Percentiles rank a stretch among this genome's conserved stretches.
These are phyloP conservation scores for Aspergillus uvarum DNA, from an alignment of 2,329 filamentous ascomycete species.

Conservation along the genomic window DNA sequence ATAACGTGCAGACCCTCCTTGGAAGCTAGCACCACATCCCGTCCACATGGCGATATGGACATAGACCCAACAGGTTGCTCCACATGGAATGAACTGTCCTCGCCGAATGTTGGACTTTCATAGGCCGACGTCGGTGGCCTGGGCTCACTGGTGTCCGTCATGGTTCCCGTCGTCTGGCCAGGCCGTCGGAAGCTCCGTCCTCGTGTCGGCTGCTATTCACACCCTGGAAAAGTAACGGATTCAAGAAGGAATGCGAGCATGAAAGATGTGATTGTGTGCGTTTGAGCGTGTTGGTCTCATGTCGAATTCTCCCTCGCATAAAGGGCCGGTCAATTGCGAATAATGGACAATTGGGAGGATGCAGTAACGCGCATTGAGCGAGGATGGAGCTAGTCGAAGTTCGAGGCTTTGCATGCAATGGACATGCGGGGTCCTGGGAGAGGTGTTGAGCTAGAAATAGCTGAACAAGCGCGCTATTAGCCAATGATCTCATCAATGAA, in stretches of 20 bases:
- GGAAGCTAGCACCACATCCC: slow-evolving; percentile 87
- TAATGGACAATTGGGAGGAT: neutral
- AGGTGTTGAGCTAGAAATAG: neutral
- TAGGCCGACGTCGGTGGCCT: slow-evolving; percentile 58
- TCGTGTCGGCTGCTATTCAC: slow-evolving; percentile 7
- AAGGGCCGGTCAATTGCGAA: slow-evolving; percentile 9
- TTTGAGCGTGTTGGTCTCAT: slow-evolving; percentile 14
- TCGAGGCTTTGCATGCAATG: slow-evolving; percentile 1
- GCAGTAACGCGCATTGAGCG: slow-evolving; percentile 17
- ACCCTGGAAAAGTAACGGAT: slow-evolving; percentile 2
- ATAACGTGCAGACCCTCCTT: slow-evolving; percentile 88
- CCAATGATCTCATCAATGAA: neutral
- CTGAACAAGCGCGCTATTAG: neutral
- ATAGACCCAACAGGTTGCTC: slow-evolving; percentile 80
- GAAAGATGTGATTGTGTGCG: slow-evolving; percentile 6
- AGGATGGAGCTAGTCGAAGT: slow-evolving; percentile 7
- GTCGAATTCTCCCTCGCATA: slow-evolving; percentile 10
- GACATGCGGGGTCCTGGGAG: neutral
- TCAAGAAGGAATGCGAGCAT: slow-evolving; percentile 15
- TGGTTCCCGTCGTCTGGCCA: slow-evolving; percentile 18
- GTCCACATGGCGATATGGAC: slow-evolving; percentile 85
- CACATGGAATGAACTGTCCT: slow-evolving; percentile 79
- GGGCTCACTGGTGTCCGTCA: slow-evolving; percentile 38
- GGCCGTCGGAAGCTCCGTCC: neutral
- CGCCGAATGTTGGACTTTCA: slow-evolving; percentile 84